phyloP scores from a whole-genome alignment of 164 flowering plant genomes.

The Vitis riparia region DNA sequence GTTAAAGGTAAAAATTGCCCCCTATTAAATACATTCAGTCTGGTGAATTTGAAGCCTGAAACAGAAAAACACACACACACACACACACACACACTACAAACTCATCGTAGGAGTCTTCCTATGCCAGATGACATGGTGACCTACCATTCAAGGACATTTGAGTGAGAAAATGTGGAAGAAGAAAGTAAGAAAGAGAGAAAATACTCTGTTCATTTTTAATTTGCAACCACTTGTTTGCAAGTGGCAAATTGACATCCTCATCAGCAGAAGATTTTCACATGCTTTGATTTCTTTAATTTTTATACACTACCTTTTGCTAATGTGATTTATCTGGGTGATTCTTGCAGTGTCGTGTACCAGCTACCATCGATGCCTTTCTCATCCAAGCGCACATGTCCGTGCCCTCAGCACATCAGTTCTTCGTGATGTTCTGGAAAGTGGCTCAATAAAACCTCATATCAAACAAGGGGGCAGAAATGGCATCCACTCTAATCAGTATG shows the following conservation, averaged over 20 bases:
- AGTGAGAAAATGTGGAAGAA: background rate
- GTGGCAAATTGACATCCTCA: background rate
- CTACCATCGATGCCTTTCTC: constrained; percentile 89
- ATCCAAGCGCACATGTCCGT: constrained; percentile 96
- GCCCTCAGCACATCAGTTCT: constrained; percentile 92
- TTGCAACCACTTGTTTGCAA: background rate
- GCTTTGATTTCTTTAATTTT: background rate
- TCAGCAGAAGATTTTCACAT: background rate
- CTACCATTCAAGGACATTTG: background rate
- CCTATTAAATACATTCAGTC: background rate
- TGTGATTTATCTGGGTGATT: constrained; percentile 3
- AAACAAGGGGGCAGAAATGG: constrained; percentile 34
- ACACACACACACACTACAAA: background rate
- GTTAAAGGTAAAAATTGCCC: constrained; percentile 60
- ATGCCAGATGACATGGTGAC: background rate
- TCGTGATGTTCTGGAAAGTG: constrained; percentile 59
- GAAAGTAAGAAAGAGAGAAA: background rate
- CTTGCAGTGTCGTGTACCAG: constrained; percentile 92
- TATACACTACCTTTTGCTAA: background rate
- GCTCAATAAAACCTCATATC: constrained; percentile 32
- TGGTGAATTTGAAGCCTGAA: background rate
- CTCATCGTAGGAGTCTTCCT: background rate
- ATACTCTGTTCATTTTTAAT: background rate
- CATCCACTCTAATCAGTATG: constrained; percentile 35
- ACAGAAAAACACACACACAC: too few species aligned